Evolutionary conservation across 495 filamentous ascomycete genomes (phyloP).

Genomic region (Hyphodiscus hymeniophilus): DNA sequence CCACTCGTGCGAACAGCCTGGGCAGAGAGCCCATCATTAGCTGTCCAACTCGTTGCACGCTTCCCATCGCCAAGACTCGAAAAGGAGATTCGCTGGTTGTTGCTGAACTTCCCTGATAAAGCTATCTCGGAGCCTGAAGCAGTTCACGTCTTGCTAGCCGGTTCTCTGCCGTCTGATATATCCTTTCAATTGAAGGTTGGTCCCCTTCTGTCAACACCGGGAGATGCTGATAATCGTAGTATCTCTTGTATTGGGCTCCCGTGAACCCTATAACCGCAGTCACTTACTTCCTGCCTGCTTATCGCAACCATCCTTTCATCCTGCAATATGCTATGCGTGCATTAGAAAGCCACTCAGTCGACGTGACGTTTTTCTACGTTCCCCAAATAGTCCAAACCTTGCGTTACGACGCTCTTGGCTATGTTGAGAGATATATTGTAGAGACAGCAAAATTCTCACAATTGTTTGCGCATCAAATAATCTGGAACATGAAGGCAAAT

Average conservation of each 20-base stretch:
- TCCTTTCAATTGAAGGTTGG: constrained; percentile 74
- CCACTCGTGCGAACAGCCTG: constrained; percentile 73
- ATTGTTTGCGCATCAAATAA: constrained; percentile 96
- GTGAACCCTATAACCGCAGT: constrained; percentile 89
- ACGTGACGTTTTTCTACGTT: constrained; percentile 97
- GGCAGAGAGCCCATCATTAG: constrained; percentile 71
- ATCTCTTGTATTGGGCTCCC: constrained; percentile 88
- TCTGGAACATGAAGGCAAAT: constrained; percentile 99
- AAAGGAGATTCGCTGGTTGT: constrained; percentile 65
- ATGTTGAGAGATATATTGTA: constrained; percentile 91
- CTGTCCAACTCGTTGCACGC: constrained; percentile 69
- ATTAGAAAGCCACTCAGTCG: constrained; percentile 84
- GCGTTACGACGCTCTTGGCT: constrained; percentile 90
- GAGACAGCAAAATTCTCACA: constrained; percentile 95
- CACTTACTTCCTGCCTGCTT: constrained; percentile 86
- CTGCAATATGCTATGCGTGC: constrained; percentile 97
- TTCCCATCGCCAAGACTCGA: constrained; percentile 68
- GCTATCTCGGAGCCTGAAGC: constrained; percentile 71
- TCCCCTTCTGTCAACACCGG: not conserved
- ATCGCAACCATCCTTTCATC: constrained; percentile 89
- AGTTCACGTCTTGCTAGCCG: constrained; percentile 71
- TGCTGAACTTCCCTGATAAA: constrained; percentile 77
- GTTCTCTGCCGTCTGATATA: constrained; percentile 67
- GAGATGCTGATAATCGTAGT: constrained; percentile 46
- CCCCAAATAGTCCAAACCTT: constrained; percentile 95